Conservation (phyloP, 2,329 filamentous ascomycete species). For the Botrytis pseudocinerea region DNA sequence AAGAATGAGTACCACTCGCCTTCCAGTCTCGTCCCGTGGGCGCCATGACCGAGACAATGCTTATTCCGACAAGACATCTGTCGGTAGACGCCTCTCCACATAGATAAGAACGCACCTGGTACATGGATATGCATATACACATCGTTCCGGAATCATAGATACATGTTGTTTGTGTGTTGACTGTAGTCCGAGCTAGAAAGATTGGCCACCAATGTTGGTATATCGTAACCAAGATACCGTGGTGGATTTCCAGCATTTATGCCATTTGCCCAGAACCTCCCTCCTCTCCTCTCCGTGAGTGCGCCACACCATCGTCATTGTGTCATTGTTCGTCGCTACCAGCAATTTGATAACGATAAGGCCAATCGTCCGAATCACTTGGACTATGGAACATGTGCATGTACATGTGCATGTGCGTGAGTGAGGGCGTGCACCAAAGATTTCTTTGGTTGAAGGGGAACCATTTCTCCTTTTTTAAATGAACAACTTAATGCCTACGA, state of each 20-base stretch:
- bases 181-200: not conserved
- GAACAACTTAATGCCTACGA: not conserved
- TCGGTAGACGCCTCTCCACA: not conserved
- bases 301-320: conserved; percentile 8
- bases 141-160: too few relatives aligned
- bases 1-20: not conserved
- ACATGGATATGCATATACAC: not conserved
- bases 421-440: not conserved
- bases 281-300: not conserved
- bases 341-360: conserved; percentile 9
- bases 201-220: not conserved
- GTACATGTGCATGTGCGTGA: not conserved
- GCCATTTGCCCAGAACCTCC: not conserved
- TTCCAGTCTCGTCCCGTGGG: not conserved
- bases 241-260: not conserved
- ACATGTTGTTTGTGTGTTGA: not conserved
- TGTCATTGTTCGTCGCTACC: not conserved
- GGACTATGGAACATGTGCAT: not conserved
- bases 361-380: not conserved
- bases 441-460: conserved; percentile 1
- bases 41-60: not conserved
- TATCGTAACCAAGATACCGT: too few relatives aligned
- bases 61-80: not conserved
- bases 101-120: not conserved
- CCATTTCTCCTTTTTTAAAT: not conserved